Conservation (phyloP, 257 asterid genomes). For the Ligustrum vulgare region DNA sequence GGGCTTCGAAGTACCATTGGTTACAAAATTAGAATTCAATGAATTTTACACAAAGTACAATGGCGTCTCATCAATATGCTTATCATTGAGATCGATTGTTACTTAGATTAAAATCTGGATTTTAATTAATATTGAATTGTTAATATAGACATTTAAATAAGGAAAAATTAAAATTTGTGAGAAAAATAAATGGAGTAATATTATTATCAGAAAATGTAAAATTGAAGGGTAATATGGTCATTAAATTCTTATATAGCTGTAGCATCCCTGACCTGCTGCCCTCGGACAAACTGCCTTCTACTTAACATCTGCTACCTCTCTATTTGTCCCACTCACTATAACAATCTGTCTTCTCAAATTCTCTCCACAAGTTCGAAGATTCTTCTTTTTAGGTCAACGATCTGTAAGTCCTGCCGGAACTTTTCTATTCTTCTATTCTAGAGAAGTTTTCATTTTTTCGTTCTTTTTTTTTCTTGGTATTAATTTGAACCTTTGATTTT, state of each 20-base stretch:
- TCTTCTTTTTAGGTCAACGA: constrained; percentile 11
- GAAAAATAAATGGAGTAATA: background rate
- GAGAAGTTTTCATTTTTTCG: constrained; percentile 3
- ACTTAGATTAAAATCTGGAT: too few species aligned
- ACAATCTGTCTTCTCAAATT: background rate
- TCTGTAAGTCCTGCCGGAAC: constrained; percentile 25
- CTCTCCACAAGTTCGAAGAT: constrained; percentile 2
- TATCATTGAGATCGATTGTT: too few species aligned
- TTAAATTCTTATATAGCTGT: constrained; percentile 31
- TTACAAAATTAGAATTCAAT: background rate
- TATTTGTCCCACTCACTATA: constrained; percentile 16
- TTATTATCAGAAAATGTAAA: background rate
- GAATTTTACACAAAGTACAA: too few species aligned
- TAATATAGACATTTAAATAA: too few species aligned
- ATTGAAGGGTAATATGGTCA: constrained; percentile 34
- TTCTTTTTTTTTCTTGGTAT: constrained; percentile 4
- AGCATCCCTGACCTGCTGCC: constrained; percentile 33
- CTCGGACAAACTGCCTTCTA: constrained; percentile 25
- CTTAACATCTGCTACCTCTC: constrained; percentile 20
- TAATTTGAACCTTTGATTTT: background rate
- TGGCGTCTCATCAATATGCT: too few species aligned
- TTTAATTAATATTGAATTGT: too few species aligned
- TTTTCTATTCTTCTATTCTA: constrained; percentile 16
- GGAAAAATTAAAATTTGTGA: background rate
- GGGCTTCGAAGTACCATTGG: background rate